Conservation (phyloP, 2,329 filamentous ascomycete species). For the Cytospora mali region DNA sequence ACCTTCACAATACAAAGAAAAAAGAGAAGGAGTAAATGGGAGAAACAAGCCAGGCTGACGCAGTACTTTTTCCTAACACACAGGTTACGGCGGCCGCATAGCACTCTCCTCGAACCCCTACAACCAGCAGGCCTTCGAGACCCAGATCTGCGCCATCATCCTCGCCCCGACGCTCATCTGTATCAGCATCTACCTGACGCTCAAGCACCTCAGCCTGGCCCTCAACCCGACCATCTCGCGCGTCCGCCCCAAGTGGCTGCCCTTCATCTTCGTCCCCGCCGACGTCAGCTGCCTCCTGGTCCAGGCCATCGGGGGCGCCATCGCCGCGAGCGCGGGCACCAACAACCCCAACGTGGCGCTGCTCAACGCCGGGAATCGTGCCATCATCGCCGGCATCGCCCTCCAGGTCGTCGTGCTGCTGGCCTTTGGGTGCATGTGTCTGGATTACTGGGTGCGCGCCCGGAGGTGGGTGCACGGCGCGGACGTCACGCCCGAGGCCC, state of each 20-base stretch:
- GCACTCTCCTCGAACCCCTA: constrained; percentile 57
- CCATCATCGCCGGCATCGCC: constrained; percentile 57
- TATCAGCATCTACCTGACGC: constrained; percentile 65
- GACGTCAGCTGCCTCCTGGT: constrained; percentile 61
- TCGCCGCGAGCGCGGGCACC: constrained; percentile 51
- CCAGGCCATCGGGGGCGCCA: constrained; percentile 59
- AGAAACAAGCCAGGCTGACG: neutral
- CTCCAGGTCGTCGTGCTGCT: constrained; percentile 56
- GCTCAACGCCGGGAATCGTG: constrained; percentile 50
- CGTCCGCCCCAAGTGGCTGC: constrained; percentile 54
- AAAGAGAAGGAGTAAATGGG: neutral
- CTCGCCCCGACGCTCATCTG: constrained; percentile 63
- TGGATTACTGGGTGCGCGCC: constrained; percentile 51
- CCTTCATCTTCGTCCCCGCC: constrained; percentile 60
- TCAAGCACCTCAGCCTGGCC: constrained; percentile 59
- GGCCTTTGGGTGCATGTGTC: constrained; percentile 47
- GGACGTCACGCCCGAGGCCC: constrained; percentile 36
- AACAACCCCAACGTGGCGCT: constrained; percentile 40
- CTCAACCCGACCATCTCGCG: constrained; percentile 54
- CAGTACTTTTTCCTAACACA: neutral
- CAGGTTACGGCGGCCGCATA: constrained; percentile 57
- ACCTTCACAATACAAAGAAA: no score
- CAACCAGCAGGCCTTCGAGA: constrained; percentile 56
- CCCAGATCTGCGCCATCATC: constrained; percentile 62
- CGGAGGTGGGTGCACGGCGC: constrained; percentile 41